phyloP scores from a whole-genome alignment of 2,329 filamentous ascomycete species.

The Calonectria leucothoes region DNA sequence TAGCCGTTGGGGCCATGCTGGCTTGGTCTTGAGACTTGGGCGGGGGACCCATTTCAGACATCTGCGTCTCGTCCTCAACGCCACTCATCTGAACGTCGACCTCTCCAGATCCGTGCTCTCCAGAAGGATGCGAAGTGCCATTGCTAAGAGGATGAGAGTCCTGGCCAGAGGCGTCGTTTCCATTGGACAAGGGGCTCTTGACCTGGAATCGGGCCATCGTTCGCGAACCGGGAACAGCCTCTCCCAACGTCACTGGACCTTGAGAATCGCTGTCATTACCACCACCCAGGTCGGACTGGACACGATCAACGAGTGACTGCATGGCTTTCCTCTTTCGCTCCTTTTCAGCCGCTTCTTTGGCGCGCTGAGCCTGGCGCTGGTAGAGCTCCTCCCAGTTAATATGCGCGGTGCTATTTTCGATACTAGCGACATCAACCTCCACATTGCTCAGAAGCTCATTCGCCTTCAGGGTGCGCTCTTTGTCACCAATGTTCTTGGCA shows the following conservation, averaged over 20 bases:
- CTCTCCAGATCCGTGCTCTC: constrained; percentile 59
- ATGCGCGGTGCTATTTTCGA: constrained; percentile 75
- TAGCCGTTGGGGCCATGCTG: constrained; percentile 56
- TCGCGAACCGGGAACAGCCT: constrained; percentile 66
- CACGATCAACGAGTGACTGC: constrained; percentile 64
- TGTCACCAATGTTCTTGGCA: constrained; percentile 83
- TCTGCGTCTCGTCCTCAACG: constrained; percentile 59
- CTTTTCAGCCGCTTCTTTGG: constrained; percentile 69
- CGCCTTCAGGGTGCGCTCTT: constrained; percentile 84
- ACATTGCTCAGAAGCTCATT: constrained; percentile 95
- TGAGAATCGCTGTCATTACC: constrained; percentile 66
- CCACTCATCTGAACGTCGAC: constrained; percentile 73
- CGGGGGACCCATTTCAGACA: constrained; percentile 65
- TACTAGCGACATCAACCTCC: constrained; percentile 87
- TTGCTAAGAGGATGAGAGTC: constrained; percentile 62
- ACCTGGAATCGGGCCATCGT: constrained; percentile 67
- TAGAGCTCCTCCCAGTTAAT: constrained; percentile 88
- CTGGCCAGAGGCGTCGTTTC: constrained; percentile 53
- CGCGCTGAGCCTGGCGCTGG: constrained; percentile 75
- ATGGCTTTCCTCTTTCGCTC: constrained; percentile 71
- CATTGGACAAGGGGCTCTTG: constrained; percentile 70
- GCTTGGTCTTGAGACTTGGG: constrained; percentile 51
- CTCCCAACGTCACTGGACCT: constrained; percentile 71
- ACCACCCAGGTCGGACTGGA: constrained; percentile 62
- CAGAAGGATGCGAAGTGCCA: constrained; percentile 63